A percentile compares a stretch with the other conserved stretches of the same genome.
Evolutionary conservation across 768 basidiomycete species (phyloP).

Genomic region (Boletus reticulatus): DNA sequence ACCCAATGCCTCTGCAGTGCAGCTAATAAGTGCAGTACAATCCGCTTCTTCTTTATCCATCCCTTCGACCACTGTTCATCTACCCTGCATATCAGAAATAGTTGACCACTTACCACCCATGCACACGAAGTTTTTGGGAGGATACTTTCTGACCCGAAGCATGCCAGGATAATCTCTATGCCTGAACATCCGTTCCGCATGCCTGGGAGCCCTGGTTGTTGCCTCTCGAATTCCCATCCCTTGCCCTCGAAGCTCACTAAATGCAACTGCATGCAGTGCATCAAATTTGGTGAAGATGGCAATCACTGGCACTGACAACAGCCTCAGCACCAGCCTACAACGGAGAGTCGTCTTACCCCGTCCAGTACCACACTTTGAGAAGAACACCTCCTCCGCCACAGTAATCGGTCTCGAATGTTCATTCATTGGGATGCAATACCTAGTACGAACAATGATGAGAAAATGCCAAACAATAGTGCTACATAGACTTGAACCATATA

Average conservation of each 20-base stretch:
- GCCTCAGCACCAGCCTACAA: neutral
- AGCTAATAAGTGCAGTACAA: no score
- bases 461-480: neutral
- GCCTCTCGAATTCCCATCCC: constrained; percentile 3
- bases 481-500: constrained; percentile 29
- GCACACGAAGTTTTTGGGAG: neutral
- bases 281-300: constrained; percentile 40
- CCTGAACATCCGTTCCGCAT: constrained; percentile 8
- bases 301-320: constrained; percentile 35
- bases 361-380: constrained; percentile 15
- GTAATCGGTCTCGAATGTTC: constrained; percentile 21
- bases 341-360: neutral
- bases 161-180: neutral
- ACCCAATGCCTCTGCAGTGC: no score
- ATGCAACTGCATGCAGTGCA: constrained; percentile 24
- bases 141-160: neutral
- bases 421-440: constrained; percentile 39
- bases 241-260: constrained; percentile 6
- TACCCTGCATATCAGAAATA: no score
- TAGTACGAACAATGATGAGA: constrained; percentile 10
- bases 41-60: no score
- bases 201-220: constrained; percentile 6
- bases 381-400: constrained; percentile 33
- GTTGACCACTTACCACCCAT: neutral
- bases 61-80: neutral